Conservation (phyloP, 2,329 filamentous ascomycete species). For the Fusarium sp. region DNA sequence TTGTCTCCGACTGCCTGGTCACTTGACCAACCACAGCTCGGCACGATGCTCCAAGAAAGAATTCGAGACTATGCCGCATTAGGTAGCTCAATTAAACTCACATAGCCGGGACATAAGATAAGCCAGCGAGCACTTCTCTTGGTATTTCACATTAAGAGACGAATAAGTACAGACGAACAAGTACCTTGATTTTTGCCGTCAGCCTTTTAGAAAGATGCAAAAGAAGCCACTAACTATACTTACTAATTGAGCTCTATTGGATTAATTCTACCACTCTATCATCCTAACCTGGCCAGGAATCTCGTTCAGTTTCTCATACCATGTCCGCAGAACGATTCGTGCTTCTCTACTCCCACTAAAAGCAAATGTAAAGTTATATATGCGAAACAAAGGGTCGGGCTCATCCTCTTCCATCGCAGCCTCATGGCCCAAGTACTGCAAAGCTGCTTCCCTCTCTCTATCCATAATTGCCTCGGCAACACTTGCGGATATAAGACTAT, state of each 20-base stretch:
- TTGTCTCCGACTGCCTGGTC: too few species aligned
- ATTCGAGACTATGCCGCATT: too few species aligned
- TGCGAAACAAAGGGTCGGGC: constrained; percentile 10
- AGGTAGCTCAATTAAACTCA: too few species aligned
- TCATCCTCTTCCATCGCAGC: too few species aligned
- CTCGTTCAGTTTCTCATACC: constrained; percentile 3
- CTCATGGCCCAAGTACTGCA: background rate
- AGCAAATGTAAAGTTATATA: constrained; percentile 17
- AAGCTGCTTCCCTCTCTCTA: constrained; percentile 2
- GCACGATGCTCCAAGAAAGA: too few species aligned
- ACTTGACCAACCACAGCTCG: background rate
- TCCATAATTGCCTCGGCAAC: constrained; percentile 14
- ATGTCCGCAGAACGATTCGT: background rate
- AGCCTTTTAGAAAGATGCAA: background rate
- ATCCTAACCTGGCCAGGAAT: background rate
- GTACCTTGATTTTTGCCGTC: too few species aligned
- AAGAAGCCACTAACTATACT: rapidly evolving
- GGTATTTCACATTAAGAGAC: too few species aligned
- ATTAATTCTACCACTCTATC: background rate
- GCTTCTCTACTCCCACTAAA: constrained; percentile 9
- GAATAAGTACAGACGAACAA: too few species aligned
- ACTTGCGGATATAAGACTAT: constrained; percentile 13
- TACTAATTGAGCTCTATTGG: rapidly evolving
- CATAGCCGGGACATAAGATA: too few species aligned
- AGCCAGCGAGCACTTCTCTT: too few species aligned